phyloP scores from a whole-genome alignment of 345 rosid genomes.

The Pistacia integerrima region DNA sequence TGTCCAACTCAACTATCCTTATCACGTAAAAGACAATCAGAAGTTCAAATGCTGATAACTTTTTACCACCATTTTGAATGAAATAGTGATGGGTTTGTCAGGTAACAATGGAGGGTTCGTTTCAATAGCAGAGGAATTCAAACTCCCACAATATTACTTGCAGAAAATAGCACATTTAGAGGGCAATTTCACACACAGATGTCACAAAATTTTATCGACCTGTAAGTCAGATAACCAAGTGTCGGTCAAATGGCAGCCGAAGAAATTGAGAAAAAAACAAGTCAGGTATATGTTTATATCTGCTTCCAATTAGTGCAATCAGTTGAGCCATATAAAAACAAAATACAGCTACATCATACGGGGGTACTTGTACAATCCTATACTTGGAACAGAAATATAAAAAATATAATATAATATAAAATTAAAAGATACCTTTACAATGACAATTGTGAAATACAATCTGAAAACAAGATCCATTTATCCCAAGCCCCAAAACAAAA shows the following conservation, averaged over 20 bases:
- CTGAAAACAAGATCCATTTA: conserved; percentile 6
- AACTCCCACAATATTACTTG: background rate
- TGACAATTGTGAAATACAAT: conserved; percentile 9
- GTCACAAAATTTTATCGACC: background rate
- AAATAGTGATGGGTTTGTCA: background rate
- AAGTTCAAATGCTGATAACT: background rate
- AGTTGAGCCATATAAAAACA: background rate
- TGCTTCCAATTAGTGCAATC: background rate
- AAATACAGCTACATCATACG: conserved; percentile 4
- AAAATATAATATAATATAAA: background rate
- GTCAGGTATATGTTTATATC: background rate
- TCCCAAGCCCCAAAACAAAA: conserved; percentile 19
- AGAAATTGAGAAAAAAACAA: background rate
- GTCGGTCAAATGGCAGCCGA: background rate
- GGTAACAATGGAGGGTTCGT: background rate
- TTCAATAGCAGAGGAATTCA: background rate
- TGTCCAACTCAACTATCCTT: background rate
- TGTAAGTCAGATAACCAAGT: background rate
- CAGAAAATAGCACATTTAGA: conserved; percentile 2
- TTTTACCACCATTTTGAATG: background rate
- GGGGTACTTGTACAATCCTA: background rate
- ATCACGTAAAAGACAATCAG: background rate
- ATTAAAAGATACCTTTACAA: background rate
- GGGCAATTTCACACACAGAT: background rate
- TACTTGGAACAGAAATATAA: background rate